phyloP scores from a whole-genome alignment of 108 stramenopile genomes.

The Cyclotella kingstonii region DNA sequence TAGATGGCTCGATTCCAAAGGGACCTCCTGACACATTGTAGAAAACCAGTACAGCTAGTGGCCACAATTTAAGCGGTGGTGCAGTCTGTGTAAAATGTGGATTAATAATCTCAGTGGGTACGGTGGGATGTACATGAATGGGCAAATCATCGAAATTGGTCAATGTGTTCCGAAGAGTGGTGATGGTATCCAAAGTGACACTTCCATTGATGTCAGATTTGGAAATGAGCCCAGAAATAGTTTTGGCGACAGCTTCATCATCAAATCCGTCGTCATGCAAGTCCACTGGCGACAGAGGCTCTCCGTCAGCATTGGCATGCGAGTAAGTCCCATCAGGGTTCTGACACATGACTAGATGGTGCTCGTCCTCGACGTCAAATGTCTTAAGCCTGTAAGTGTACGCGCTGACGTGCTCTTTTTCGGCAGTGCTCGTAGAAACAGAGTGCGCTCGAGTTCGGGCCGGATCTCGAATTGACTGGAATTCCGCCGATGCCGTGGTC shows the following conservation, averaged over 20 bases:
- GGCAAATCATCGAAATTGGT: slow-evolving; percentile 25
- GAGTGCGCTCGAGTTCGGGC: neutral
- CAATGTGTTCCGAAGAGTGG: slow-evolving; percentile 13
- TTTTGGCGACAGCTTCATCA: neutral
- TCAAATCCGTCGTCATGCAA: slow-evolving; percentile 6
- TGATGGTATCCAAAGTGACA: slow-evolving; percentile 14
- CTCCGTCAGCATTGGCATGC: slow-evolving; percentile 20
- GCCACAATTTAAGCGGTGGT: slow-evolving; percentile 39
- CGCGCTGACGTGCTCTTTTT: slow-evolving; percentile 13
- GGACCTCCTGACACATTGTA: slow-evolving; percentile 74
- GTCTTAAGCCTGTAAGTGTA: slow-evolving; percentile 37
- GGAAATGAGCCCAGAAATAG: slow-evolving; percentile 4
- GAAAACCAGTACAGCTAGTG: slow-evolving; percentile 88
- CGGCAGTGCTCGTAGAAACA: neutral
- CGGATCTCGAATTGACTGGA: neutral
- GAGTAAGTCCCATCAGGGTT: slow-evolving; percentile 45
- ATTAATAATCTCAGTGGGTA: slow-evolving; percentile 33
- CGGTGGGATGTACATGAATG: slow-evolving; percentile 17
- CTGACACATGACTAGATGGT: slow-evolving; percentile 36
- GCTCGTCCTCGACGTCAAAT: slow-evolving; percentile 14
- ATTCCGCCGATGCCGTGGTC: neutral
- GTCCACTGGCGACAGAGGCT: neutral
- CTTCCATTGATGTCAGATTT: slow-evolving; percentile 8
- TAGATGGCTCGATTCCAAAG: slow-evolving; percentile 84
- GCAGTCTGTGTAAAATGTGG: slow-evolving; percentile 29